Conservation (phyloP, 2,329 filamentous ascomycete genomes). For the Trichoderma pleuroti region DNA sequence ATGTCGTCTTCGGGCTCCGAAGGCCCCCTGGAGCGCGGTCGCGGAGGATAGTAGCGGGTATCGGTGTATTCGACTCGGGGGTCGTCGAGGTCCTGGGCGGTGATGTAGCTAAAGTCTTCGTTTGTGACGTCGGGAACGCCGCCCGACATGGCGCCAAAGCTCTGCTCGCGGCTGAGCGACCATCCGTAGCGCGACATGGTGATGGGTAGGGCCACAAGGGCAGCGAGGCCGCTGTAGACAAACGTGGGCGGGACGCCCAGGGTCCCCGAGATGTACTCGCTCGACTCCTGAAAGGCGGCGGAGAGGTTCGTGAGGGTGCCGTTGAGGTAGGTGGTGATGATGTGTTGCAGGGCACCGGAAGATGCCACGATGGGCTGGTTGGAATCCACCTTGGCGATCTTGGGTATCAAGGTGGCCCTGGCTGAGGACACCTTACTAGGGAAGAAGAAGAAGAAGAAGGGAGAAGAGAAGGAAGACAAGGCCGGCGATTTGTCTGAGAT, state of each 20-base stretch:
- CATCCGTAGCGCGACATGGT: slow-evolving; percentile 56
- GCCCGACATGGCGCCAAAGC: slow-evolving; percentile 47
- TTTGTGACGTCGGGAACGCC: slow-evolving; percentile 64
- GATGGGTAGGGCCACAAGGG: slow-evolving; percentile 47
- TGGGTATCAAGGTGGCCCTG: slow-evolving; percentile 35
- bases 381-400: slow-evolving; percentile 59
- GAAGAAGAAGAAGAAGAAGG: neutral
- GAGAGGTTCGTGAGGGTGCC: slow-evolving; percentile 49
- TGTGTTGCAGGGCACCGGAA: slow-evolving; percentile 60
- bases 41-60: slow-evolving; percentile 41
- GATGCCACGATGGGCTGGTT: slow-evolving; percentile 56
- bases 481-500: neutral
- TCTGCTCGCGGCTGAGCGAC: slow-evolving; percentile 42
- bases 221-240: slow-evolving; percentile 50
- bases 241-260: slow-evolving; percentile 47
- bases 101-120: slow-evolving; percentile 78
- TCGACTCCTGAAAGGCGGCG: slow-evolving; percentile 45
- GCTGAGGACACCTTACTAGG: slow-evolving; percentile 33
- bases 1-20: slow-evolving; percentile 61
- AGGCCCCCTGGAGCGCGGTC: slow-evolving; percentile 33
- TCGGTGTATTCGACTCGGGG: slow-evolving; percentile 36
- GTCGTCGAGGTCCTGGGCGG: slow-evolving; percentile 65
- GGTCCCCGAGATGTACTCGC: slow-evolving; percentile 50
- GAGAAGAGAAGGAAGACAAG: neutral
- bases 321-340: slow-evolving; percentile 56